Base-by-base conservation (phyloP, 345 rosid genomes). In the Eucalyptus curtisii region DNA sequence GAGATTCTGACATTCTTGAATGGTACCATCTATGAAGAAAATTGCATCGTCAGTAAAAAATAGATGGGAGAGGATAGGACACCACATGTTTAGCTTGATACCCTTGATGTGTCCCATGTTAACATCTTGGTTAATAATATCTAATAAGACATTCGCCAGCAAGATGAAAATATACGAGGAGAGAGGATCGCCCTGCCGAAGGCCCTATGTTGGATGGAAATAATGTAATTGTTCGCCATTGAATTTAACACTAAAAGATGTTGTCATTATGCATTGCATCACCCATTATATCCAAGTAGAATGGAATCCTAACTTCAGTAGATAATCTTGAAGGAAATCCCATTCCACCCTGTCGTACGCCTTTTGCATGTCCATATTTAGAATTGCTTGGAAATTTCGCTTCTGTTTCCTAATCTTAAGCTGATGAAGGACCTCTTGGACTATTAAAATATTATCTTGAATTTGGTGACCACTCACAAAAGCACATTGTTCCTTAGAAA, bases 401-500 rank as follows among this genome's bases (percentile, higher is more conserved):
- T 14, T 13, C 2, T 5, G 2, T 7, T n/a, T 7, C 15, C 37
- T n/a, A 7, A 7, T 31, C 8, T 33, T n/a, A 15, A 64, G 15
- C 37, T n/a, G 5, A 3, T n/a, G 37, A 14, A 64, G 37, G 4
- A 64, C 76, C 9, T 64, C 37, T 15, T 64, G 10, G 3, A 64
- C 10, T 4, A 64, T 13, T 8, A 64, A 16, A 13, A 64, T n/a
- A 31, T 64, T 64, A n/a, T n/a, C 5, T 15, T 13, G 5, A 30
- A 64, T 64, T 15, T 13, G 76, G 5, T 10, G 0, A 3, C 76
- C 76, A 13, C 37, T 16, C 5, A n/a, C 5, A 13, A 64, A 64
- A 7, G 76, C 76, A 6, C 5, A 13, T 0, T n/a, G 1, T 64
- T 64, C 37, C n/a, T 7, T 14, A 8, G 16, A 13, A n/a, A 4